A percentile compares a stretch with the other conserved stretches of the same genome.
Evolutionary conservation across 495 filamentous ascomycete species (phyloP).

Genomic region (Cercophora sp.): DNA sequence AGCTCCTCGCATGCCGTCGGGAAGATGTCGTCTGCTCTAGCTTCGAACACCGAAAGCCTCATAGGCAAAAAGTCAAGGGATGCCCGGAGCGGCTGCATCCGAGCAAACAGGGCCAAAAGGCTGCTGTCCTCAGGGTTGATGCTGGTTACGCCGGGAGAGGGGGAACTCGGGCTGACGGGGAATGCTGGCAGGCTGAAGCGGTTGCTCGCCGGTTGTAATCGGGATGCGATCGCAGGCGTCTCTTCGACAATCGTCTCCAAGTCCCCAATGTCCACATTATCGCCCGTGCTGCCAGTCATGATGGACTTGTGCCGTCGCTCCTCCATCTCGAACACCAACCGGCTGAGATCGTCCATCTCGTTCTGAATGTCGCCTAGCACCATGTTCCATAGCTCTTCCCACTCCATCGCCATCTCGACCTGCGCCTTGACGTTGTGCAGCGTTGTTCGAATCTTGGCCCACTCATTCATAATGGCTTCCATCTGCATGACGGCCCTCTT

Average conservation of each 20-base stretch:
- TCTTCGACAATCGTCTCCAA: constrained; percentile 94
- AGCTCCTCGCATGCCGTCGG: constrained; percentile 89
- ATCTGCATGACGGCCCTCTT: constrained; percentile 74
- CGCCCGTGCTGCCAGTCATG: constrained; percentile 52
- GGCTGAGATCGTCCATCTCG: constrained; percentile 79
- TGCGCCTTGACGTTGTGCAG: constrained; percentile 78
- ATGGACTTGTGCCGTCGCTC: constrained; percentile 77
- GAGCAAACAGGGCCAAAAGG: constrained; percentile 81
- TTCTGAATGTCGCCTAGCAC: constrained; percentile 90
- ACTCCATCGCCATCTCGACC: constrained; percentile 96
- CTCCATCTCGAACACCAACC: constrained; percentile 93
- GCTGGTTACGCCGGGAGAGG: constrained; percentile 50
- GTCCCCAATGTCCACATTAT: constrained; percentile 77
- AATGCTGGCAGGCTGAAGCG: constrained; percentile 64
- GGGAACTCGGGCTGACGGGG: constrained; percentile 53
- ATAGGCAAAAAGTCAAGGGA: constrained; percentile 97
- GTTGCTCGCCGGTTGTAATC: constrained; percentile 43
- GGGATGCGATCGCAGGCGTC: constrained; percentile 55
- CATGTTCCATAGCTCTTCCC: constrained; percentile 94
- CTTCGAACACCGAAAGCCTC: constrained; percentile 80
- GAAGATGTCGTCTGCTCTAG: constrained; percentile 68
- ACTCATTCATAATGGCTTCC: constrained; percentile 79
- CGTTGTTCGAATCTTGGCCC: constrained; percentile 71
- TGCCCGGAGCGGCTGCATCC: constrained; percentile 89
- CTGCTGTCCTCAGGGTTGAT: constrained; percentile 74